Evolutionary conservation across 2,329 filamentous ascomycete species (phyloP).

Genomic region (Diplodia intermedia): DNA sequence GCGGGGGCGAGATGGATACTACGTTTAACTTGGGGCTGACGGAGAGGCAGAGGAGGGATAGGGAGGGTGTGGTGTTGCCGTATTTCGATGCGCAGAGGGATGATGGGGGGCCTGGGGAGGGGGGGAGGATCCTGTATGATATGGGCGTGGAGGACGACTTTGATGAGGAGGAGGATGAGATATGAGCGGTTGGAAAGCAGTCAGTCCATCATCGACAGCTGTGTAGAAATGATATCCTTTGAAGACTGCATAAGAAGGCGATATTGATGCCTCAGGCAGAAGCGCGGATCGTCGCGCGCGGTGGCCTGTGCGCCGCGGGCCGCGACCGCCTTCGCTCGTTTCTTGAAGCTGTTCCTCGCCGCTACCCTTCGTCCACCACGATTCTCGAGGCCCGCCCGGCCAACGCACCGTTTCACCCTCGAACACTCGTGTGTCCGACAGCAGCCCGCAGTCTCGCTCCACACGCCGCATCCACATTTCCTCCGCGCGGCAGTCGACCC

Average conservation of each 20-base stretch:
- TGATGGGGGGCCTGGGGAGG: conserved; percentile 70
- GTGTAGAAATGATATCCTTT: too few species aligned
- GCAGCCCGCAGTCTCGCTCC: neutral
- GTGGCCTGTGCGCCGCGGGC: neutral
- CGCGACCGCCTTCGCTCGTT: conserved; percentile 8
- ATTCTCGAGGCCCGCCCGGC: neutral
- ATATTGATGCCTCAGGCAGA: neutral
- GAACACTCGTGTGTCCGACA: neutral
- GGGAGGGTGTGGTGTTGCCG: conserved; percentile 88
- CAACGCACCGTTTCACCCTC: neutral
- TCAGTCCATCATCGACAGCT: neutral
- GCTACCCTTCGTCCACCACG: neutral
- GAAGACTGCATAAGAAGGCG: too few species aligned
- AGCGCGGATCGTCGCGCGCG: neutral
- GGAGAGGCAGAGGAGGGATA: conserved; percentile 84
- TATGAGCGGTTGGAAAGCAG: conserved; percentile 43
- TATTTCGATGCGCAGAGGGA: conserved; percentile 96
- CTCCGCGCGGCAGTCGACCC: too few species aligned
- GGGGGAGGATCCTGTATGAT: conserved; percentile 92
- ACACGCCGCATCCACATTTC: neutral
- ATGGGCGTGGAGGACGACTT: conserved; percentile 98
- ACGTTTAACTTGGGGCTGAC: conserved; percentile 89
- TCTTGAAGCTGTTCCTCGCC: conserved; percentile 4
- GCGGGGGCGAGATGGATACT: conserved; percentile 57
- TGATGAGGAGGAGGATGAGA: conserved; percentile 94